Evolutionary conservation across 2,329 filamentous ascomycete species (phyloP), one percentile per base, ranked within the genome.

Genomic region (Alternaria postmessia): DNA sequence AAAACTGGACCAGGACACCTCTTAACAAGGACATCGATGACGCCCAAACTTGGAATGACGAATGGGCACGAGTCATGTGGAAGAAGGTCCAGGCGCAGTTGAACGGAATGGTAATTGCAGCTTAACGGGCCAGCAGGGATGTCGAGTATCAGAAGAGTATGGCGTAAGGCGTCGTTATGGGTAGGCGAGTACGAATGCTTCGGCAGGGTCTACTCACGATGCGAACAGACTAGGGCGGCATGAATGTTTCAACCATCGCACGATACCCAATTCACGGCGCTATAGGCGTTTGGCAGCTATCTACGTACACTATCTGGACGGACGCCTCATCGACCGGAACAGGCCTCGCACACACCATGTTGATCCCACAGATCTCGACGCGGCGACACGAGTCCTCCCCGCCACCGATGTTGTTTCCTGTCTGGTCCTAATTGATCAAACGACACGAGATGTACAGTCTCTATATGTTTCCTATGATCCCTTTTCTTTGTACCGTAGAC

Each of bases 401-500:
- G 57, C 53, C 48, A 30, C 34, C 57, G 49, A 52, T 58, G 65
- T 62, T 54, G 53, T 42, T 30, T 32, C 39, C 26, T 42, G 49
- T 43, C 51, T 51, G 44, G 49, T 51, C 51, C 32, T 32, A 22
- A 51, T 55, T 28, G 24, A 52, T 44, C 36, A 14, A 43, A 30
- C 18, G 32, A 14, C 49, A 59, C 41, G 54, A 61, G 43, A 62
- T 32, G 28, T 30, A 18, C 41, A 32, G 12, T 51, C 46, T 59
- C 20, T 32, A 49, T 24, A 38, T 41, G 44, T 59, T 22, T 54
- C 30, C 51, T n/a, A 32, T 28, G 18, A n/a, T 8, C 48, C 51
- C 51, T 36, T 60, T 62, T 57, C 32, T n/a, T 39, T 69, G 68
- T 71, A 71, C 30, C 61, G 39, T 71, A 69, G 59, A 34, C 44